Conservation (phyloP, 768 basidiomycete genomes). For the Russula earlei region DNA sequence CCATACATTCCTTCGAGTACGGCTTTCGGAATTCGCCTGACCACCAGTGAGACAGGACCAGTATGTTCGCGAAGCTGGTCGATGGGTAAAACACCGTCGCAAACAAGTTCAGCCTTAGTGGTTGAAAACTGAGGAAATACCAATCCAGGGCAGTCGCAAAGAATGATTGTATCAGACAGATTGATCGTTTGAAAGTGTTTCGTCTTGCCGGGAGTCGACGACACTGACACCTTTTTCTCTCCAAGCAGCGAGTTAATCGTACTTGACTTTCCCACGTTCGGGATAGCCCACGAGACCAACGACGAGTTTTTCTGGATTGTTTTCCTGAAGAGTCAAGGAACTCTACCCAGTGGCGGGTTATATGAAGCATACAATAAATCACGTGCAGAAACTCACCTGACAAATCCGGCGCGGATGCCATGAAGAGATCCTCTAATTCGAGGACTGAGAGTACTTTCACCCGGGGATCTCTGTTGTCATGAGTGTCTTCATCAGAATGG, state of each 20-base stretch:
- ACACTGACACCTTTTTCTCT: slow-evolving; percentile 96
- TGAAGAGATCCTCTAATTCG: slow-evolving; percentile 81
- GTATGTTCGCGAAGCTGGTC: slow-evolving; percentile 94
- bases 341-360: slow-evolving; percentile 30
- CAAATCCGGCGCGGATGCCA: slow-evolving; percentile 59
- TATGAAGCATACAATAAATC: neutral
- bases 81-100: slow-evolving; percentile 94
- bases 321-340: slow-evolving; percentile 53
- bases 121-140: slow-evolving; percentile 98
- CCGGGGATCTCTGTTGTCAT: slow-evolving; percentile 49
- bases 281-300: slow-evolving; percentile 95
- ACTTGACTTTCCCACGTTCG: slow-evolving; percentile 97
- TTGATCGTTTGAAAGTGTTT: slow-evolving; percentile 99
- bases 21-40: slow-evolving; percentile 65
- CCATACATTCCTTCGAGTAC: slow-evolving; percentile 91
- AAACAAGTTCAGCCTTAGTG: slow-evolving; percentile 91
- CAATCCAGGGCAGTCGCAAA: slow-evolving; percentile 96
- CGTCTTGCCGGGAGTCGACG: slow-evolving; percentile 95
- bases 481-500: slow-evolving; percentile 43
- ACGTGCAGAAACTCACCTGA: slow-evolving; percentile 34
- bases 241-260: slow-evolving; percentile 95
- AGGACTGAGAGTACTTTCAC: slow-evolving; percentile 74
- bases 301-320: slow-evolving; percentile 51
- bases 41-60: slow-evolving; percentile 72
- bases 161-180: slow-evolving; percentile 73